Percentiles rank a stretch among this genome's conserved stretches.
Conservation (phyloP, 225 moss, liverwort and hornwort genomes). For the Bryum argenteum region DNA sequence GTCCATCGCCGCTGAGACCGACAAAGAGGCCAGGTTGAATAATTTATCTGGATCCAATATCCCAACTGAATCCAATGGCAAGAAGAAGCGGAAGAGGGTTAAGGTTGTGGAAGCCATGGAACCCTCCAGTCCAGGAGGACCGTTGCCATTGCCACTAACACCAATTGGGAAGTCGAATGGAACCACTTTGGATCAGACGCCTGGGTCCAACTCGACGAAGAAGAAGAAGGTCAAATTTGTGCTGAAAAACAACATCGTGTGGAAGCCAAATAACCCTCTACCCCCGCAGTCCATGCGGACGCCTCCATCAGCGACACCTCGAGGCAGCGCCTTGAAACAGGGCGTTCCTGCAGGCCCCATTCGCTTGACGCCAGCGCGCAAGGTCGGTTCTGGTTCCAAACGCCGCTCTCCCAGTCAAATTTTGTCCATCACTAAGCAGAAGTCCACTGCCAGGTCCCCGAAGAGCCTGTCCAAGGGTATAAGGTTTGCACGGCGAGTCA, state of each 20-base stretch:
- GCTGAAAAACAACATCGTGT: slow-evolving; percentile 87
- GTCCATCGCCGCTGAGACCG: slow-evolving; percentile 59
- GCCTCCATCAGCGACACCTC: slow-evolving; percentile 90
- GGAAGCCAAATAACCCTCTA: slow-evolving; percentile 87
- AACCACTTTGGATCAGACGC: slow-evolving; percentile 29
- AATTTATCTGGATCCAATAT: slow-evolving; percentile 21
- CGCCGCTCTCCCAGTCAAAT: slow-evolving; percentile 77
- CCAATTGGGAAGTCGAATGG: slow-evolving; percentile 43
- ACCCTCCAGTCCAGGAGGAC: slow-evolving; percentile 7
- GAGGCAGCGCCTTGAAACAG: slow-evolving; percentile 93
- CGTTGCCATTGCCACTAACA: slow-evolving; percentile 13
- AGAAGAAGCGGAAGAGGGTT: slow-evolving; percentile 69
- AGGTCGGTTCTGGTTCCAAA: slow-evolving; percentile 60
- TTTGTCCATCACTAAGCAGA: slow-evolving; percentile 73
- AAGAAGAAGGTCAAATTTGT: slow-evolving; percentile 94
- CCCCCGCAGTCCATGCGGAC: slow-evolving; percentile 93
- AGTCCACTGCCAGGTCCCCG: slow-evolving; percentile 55
- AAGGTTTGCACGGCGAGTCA: slow-evolving; percentile 55
- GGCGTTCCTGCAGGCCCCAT: slow-evolving; percentile 93
- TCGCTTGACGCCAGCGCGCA: slow-evolving; percentile 73
- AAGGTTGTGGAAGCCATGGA: slow-evolving; percentile 39
- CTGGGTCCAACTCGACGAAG: slow-evolving; percentile 51
- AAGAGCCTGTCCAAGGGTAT: slow-evolving; percentile 67
- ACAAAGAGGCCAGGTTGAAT: slow-evolving; percentile 38
- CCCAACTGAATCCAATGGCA: slow-evolving; percentile 36